Base-by-base conservation (phyloP, 2,329 filamentous ascomycete species). In the Aspergillus phoenicis region DNA sequence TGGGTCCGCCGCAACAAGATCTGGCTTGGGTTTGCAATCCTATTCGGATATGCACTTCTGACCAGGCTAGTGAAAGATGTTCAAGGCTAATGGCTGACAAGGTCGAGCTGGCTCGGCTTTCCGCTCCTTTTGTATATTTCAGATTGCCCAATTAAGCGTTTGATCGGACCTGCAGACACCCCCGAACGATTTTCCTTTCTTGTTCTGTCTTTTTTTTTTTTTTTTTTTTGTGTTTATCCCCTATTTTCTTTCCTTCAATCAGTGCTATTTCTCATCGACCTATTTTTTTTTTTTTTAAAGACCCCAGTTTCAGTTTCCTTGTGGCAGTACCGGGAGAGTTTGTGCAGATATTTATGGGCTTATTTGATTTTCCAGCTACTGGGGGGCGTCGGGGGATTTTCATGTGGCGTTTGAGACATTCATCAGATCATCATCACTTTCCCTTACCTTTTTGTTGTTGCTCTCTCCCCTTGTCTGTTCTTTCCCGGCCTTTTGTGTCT, bases 1-100 rank as follows among this genome's bases (percentile, higher is more conserved):
- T 98, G 92, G 91, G 75, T 96, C 64, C 84, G 87, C 66, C 85
- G 87, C 64, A 91, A 97, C 79, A 95, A 92, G 79, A 82, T 93
- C 64, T 83, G 90, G 70, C 80, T 97, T 51, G 84, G 87, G 1
- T 85, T 91, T 8, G 87, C 83, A 0, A 77, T 87, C 17, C 82
- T 97, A 28, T 90, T 98, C 71, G 78, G 89, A 15, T 98, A 97
- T 77, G 93, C 96, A 10, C 78, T 97, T 53, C 82, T 96, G 59
- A 90, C 91, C 33, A 84, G 94, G 68, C 75, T 96, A 13, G 77
- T 97, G 36, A 87, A 87, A 41, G 82, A 84, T 52, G 78, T 77
- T 45, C 73, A 71, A 62, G 71, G 68, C 62, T 75, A 64, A 74
- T 49, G 70, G 68, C 61, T 74, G 64, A 73, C 49, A n/a, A 43